phyloP scores from a whole-genome alignment of 116 monocot species.

The Posidonia oceanica region DNA sequence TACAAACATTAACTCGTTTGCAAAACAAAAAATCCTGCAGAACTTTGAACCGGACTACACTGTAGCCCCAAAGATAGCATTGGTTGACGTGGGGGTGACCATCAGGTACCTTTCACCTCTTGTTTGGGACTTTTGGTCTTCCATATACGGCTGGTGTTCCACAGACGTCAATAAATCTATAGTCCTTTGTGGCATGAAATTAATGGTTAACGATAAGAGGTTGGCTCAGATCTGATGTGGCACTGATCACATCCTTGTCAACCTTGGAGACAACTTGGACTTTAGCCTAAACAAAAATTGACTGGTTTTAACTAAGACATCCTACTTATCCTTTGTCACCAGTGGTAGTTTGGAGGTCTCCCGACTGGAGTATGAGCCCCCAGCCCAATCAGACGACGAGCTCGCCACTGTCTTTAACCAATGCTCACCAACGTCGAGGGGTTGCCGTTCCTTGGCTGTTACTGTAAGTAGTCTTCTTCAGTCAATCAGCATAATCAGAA shows the following conservation, averaged over 20 bases:
- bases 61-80: slow-evolving; percentile 20
- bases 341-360: slow-evolving; percentile 19
- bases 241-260: too few relatives aligned
- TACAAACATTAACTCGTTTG: neutral
- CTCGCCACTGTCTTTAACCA: slow-evolving; percentile 1
- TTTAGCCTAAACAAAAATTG: too few relatives aligned
- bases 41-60: slow-evolving; percentile 31
- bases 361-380: slow-evolving; percentile 8
- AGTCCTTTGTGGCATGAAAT: neutral
- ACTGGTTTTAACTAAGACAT: neutral
- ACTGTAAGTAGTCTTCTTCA: slow-evolving; percentile 5
- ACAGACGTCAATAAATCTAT: neutral
- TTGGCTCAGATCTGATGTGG: too few relatives aligned
- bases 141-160: neutral
- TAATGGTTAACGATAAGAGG: neutral
- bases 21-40: slow-evolving; percentile 11
- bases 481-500: too few relatives aligned
- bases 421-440: slow-evolving; percentile 10
- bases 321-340: neutral
- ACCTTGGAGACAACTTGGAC: too few relatives aligned
- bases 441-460: slow-evolving; percentile 11
- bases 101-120: slow-evolving; percentile 19
- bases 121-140: neutral
- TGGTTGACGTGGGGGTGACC: slow-evolving; percentile 27
- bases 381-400: neutral